A percentile compares a stretch with the other conserved stretches of the same genome.
Conservation (phyloP, 176 grass and related monocot genomes). For the Zea luxurians region DNA sequence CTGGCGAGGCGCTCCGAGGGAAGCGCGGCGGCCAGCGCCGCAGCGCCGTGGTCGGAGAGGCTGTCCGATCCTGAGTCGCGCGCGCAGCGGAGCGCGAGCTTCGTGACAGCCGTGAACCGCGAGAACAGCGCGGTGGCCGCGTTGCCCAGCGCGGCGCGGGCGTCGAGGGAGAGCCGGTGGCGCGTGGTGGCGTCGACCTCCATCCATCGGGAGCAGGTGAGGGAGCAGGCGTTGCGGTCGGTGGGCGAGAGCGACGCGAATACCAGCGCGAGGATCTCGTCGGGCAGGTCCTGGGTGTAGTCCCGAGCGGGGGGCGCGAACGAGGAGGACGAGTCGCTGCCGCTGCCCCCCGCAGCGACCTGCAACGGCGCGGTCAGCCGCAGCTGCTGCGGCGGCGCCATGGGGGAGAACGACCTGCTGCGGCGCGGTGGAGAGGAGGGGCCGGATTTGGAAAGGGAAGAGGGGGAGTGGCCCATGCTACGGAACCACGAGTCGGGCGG, state of each 20-base stretch:
- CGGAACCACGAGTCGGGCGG: slow-evolving; percentile 25
- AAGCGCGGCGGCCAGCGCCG: slow-evolving; percentile 31
- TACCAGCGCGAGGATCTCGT: slow-evolving; percentile 70
- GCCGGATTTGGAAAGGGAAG: slow-evolving; percentile 39
- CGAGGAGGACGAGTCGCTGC: background rate
- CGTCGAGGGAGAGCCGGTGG: slow-evolving; percentile 61
- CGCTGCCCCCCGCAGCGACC: background rate
- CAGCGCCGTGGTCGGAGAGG: slow-evolving; percentile 63
- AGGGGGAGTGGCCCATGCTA: slow-evolving; percentile 53
- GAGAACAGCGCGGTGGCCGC: slow-evolving; percentile 36
- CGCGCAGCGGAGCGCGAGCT: slow-evolving; percentile 60
- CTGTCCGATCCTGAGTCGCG: slow-evolving; percentile 56
- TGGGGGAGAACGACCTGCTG: slow-evolving; percentile 33
- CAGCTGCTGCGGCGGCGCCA: slow-evolving; percentile 33
- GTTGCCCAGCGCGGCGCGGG: slow-evolving; percentile 40
- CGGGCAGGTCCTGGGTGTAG: slow-evolving; percentile 79
- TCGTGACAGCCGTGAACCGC: slow-evolving; percentile 63
- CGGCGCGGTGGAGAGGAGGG: slow-evolving; percentile 17
- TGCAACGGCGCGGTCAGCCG: background rate
- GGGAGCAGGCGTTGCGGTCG: slow-evolving; percentile 69
- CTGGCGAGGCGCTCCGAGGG: slow-evolving; percentile 52
- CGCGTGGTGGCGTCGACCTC: slow-evolving; percentile 59
- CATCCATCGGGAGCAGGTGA: slow-evolving; percentile 60
- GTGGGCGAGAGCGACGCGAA: slow-evolving; percentile 55
- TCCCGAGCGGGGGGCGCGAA: slow-evolving; percentile 37